Evolutionary conservation across 345 rosid genomes (phyloP).

Genomic region (Limnanthes douglasii): DNA sequence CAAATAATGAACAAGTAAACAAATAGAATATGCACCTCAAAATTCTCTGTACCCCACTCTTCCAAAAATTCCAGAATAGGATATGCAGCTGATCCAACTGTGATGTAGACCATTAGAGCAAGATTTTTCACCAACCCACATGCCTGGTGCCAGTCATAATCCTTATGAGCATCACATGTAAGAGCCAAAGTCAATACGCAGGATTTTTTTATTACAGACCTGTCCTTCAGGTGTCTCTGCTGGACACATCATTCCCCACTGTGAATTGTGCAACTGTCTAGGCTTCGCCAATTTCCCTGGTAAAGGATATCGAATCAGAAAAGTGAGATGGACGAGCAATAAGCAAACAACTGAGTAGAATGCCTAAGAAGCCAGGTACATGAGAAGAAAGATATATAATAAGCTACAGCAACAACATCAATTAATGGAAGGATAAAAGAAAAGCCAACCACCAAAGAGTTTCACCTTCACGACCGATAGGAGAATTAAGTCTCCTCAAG

Average conservation of each 20-base stretch:
- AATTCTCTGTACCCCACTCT: constrained; percentile 97
- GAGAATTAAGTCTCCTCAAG: constrained; percentile 91
- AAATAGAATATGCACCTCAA: constrained; percentile 43
- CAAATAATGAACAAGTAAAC: constrained; percentile 1
- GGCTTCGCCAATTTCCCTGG: constrained; percentile 97
- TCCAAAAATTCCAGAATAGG: constrained; percentile 88
- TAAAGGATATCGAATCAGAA: constrained; percentile 11
- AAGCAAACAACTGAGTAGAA: constrained; percentile 1
- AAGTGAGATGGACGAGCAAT: neutral
- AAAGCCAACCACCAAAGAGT: constrained; percentile 6
- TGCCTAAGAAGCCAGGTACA: neutral
- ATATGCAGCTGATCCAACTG: constrained; percentile 94
- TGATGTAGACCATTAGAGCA: constrained; percentile 94
- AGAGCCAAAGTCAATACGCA: constrained; percentile 1
- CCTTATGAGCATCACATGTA: neutral
- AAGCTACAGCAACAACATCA: constrained; percentile 3
- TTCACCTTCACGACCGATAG: constrained; percentile 97
- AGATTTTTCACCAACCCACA: constrained; percentile 97
- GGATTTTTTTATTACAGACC: constrained; percentile 23
- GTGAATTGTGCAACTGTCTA: constrained; percentile 95
- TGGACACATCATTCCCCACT: constrained; percentile 99
- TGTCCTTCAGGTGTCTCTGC: constrained; percentile 99
- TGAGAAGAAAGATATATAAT: neutral
- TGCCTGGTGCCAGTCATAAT: constrained; percentile 29
- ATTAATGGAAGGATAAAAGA: constrained; percentile 1